Base-by-base conservation (phyloP, 176 grass and related monocot species). In the Oryza australiensis region DNA sequence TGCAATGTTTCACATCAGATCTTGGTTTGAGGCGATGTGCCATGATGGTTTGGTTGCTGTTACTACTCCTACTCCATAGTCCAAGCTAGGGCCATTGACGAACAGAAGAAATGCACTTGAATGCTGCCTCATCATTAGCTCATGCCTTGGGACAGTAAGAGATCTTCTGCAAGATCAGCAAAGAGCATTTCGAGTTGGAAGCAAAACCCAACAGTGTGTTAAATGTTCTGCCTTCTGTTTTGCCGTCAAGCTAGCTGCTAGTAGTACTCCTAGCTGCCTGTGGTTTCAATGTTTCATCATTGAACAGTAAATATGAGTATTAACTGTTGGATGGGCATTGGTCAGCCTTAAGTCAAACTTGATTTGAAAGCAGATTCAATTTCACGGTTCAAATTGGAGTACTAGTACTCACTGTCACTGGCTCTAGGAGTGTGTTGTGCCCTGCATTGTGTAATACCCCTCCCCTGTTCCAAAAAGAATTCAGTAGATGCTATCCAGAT, bases 41-140 rank as follows among this genome's bases (percentile, higher is more conserved):
- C 72, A 76, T 84, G 72, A 75, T 75, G 81, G 71, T 66, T 66
- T 71, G 81, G 81, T 38, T 53, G 30, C 81, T 68, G 28, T 68
- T 75, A n/a, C 51, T 55, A 55, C 5, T n/a, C 20, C 51, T 55
- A 14, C 43, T 38, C 37, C 38, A 13, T 26, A 74, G n/a, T n/a
- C n/a, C n/a, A n/a, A n/a, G n/a, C 71, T 34, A 41, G 26, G 8
- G 4, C 15, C 15, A 75, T 29, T 5, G 23, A 42, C 53, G 74
- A 68, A 23, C 24, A 49, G 68, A 73, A n/a, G 26, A 68, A 5
- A 43, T 24, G 42, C 69, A 9, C 69, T 78, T 89, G 64, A 89
- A 81, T 85, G 83, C 12, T 67, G 45, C 60, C 43, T 43, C 76
- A 80, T 86, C 68, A 80, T 74, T 42, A 16, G 84, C 0, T 57